phyloP scores from a whole-genome alignment of 1,284 basidiomycete species.

The Cutaneotrichosporon sp. region DNA sequence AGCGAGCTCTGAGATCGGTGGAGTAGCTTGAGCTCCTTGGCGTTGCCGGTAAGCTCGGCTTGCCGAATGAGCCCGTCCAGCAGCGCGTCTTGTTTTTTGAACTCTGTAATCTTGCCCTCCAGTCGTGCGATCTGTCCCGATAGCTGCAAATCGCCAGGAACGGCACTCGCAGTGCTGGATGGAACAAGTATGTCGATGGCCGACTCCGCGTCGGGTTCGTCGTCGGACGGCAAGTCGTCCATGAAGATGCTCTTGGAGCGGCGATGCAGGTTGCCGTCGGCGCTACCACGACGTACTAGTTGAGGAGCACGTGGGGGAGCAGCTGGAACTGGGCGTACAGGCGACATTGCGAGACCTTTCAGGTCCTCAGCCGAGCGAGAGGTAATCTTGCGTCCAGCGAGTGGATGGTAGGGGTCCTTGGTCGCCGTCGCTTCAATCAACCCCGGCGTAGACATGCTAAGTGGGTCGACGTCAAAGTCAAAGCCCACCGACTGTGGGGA shows the following conservation, averaged over 20 bases:
- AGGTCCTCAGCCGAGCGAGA: constrained; percentile 45
- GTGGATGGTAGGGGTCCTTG: constrained; percentile 6
- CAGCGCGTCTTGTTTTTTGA: constrained; percentile 76
- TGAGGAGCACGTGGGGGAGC: not conserved
- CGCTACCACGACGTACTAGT: constrained; percentile 14
- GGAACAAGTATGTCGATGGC: constrained; percentile 58
- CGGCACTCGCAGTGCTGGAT: constrained; percentile 54
- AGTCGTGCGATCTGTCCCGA: constrained; percentile 76
- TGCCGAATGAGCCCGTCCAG: constrained; percentile 84
- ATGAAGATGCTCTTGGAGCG: constrained; percentile 43
- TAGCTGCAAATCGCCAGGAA: constrained; percentile 80
- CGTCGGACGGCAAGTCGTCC: constrained; percentile 44
- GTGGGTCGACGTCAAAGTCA: constrained; percentile 10
- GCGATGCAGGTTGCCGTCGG: constrained; percentile 6
- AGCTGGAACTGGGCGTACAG: constrained; percentile 11
- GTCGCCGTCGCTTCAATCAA: not conserved
- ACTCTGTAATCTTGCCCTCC: constrained; percentile 68
- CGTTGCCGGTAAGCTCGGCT: constrained; percentile 88
- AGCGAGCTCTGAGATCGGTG: constrained; percentile 76
- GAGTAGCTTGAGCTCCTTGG: constrained; percentile 77
- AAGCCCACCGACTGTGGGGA: constrained; percentile 1
- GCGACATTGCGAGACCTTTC: constrained; percentile 6
- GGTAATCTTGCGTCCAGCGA: constrained; percentile 24
- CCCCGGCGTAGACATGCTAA: constrained; percentile 15
- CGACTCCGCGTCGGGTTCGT: constrained; percentile 57